These are phyloP conservation scores for Pyronema domesticum DNA, from an alignment of 495 filamentous ascomycete genomes.

Conservation along the genomic window DNA sequence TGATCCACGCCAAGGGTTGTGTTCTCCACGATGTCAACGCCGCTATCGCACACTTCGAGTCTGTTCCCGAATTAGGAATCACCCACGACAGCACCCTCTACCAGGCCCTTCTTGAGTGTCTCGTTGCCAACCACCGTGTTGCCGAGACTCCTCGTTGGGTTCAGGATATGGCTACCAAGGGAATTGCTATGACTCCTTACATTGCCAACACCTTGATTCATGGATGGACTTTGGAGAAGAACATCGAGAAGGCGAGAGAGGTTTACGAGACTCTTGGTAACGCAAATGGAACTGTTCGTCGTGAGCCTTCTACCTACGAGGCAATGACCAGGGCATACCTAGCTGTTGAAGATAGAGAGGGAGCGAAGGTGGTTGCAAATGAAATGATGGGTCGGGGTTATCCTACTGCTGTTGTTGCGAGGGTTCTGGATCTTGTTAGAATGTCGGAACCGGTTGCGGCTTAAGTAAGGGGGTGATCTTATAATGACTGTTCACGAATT, in stretches of 20 bases:
- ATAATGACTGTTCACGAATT: too few relatives aligned
- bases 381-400: conserved; percentile 89
- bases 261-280: conserved; percentile 53
- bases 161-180: conserved; percentile 46
- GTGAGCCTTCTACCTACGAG: conserved; percentile 97
- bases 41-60: conserved; percentile 65
- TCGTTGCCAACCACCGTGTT: conserved; percentile 85
- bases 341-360: conserved; percentile 55
- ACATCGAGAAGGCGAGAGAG: conserved; percentile 56
- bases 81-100: conserved; percentile 69
- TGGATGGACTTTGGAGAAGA: conserved; percentile 76
- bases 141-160: conserved; percentile 57
- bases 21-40: conserved; percentile 77
- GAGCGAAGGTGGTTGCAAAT: conserved; percentile 57
- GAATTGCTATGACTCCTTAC: conserved; percentile 82
- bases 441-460: background rate
- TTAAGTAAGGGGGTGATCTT: too few relatives aligned
- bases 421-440: conserved; percentile 77
- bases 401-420: conserved; percentile 73
- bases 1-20: conserved; percentile 92
- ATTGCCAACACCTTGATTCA: conserved; percentile 99
- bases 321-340: conserved; percentile 94
- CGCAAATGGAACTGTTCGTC: conserved; percentile 36
- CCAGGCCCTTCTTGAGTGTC: conserved; percentile 86
- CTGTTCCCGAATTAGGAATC: conserved; percentile 49